phyloP scores from a whole-genome alignment of 208 protist genomes.

The Acanthamoeba castellanii region DNA sequence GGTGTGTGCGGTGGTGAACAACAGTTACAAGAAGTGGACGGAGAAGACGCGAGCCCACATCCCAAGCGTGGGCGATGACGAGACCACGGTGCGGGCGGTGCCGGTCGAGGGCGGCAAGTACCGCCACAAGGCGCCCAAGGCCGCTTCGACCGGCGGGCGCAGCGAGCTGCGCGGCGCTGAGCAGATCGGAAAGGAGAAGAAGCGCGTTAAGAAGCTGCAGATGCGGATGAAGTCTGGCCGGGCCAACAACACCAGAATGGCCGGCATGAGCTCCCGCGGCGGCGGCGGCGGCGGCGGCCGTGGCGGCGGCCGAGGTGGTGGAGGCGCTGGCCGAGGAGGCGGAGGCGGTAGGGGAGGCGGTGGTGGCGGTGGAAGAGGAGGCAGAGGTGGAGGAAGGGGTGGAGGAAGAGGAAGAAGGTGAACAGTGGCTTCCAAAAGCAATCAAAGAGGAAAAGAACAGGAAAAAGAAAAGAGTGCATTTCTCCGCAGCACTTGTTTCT shows the following conservation, averaged over 20 bases:
- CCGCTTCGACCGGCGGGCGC: not conserved
- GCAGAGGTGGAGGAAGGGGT: not conserved
- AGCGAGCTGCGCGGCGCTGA: not conserved
- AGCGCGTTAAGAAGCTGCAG: slow-evolving; percentile 61
- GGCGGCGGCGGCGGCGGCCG: not conserved
- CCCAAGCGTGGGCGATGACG: slow-evolving; percentile 26
- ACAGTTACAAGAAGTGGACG: slow-evolving; percentile 67
- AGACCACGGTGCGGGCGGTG: not conserved
- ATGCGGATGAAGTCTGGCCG: not conserved
- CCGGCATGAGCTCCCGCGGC: not conserved
- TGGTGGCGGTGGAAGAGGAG: not conserved
- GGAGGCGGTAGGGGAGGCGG: not conserved
- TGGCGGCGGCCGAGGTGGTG: not conserved
- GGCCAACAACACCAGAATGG: not conserved
- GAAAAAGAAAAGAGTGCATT: no score
- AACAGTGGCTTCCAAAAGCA: no score
- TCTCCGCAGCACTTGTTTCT: no score
- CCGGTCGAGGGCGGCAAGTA: not conserved
- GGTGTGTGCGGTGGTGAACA: no score
- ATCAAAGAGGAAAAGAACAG: no score
- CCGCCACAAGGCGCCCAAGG: slow-evolving; percentile 51
- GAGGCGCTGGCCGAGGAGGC: no score
- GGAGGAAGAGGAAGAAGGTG: no score
- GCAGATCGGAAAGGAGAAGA: slow-evolving; percentile 60
- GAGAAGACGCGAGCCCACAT: slow-evolving; percentile 30